Evolutionary conservation across 208 protist genomes (phyloP).

Genomic region (Crithidia thermophila): DNA sequence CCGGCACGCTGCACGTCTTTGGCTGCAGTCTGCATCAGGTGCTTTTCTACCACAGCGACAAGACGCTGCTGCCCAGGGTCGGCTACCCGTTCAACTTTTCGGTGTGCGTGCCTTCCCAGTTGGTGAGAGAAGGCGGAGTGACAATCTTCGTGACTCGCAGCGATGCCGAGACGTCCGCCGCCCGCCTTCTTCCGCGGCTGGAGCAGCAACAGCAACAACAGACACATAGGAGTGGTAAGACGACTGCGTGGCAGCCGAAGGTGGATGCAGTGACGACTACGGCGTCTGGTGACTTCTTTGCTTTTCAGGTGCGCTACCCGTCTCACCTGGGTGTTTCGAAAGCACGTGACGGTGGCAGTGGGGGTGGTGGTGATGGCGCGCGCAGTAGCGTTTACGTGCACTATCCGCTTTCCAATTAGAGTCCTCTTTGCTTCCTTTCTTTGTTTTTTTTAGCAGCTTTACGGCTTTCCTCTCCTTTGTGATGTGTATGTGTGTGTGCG

Average conservation of each 20-base stretch:
- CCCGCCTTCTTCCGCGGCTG: constrained; percentile 23
- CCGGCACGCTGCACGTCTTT: constrained; percentile 55
- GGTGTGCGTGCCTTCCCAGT: constrained; percentile 26
- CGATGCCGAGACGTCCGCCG: constrained; percentile 20
- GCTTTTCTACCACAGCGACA: constrained; percentile 38
- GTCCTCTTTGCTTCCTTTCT: background rate
- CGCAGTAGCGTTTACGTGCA: background rate
- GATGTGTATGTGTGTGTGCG: too few relatives aligned
- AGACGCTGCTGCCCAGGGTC: constrained; percentile 31
- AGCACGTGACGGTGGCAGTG: background rate
- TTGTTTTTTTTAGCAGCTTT: too few relatives aligned
- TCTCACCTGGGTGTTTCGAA: background rate
- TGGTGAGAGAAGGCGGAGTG: constrained; percentile 10
- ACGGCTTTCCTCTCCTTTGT: too few relatives aligned
- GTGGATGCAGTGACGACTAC: background rate
- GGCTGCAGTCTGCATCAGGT: constrained; percentile 35
- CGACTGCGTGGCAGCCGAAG: background rate
- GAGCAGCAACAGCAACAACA: background rate
- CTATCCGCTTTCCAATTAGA: background rate
- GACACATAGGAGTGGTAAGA: background rate
- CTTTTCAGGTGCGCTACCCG: constrained; percentile 29
- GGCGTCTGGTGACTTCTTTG: constrained; percentile 23
- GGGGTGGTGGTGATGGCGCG: background rate
- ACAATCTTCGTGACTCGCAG: constrained; percentile 28
- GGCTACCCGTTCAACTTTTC: constrained; percentile 37